Base-by-base conservation (phyloP, 148 eudicot species). In the Amaranthus palmeri region DNA sequence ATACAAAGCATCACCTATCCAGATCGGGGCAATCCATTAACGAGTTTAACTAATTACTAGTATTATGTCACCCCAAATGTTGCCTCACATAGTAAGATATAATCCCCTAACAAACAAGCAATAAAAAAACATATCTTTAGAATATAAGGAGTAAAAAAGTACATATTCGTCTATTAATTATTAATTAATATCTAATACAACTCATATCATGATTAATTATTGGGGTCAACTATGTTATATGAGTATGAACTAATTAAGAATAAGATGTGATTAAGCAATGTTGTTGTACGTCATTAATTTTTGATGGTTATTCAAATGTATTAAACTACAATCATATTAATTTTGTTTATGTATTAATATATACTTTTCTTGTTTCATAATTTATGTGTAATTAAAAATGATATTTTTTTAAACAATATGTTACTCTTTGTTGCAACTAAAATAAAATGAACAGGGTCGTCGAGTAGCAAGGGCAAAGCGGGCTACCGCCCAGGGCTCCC, bases 141-240 rank as follows among this genome's bases (percentile, higher is more conserved):
- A 25, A 25, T 25, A 25, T 25, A 25, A 25, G 36, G 36, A 25
- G 36, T 25, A 25, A 25, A 25, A 25, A 25, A 25, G 36, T 25
- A 25, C 36, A 25, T 56, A 12, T 56, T 12, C 58, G 58, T 54
- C 0, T 14, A 10, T 6, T 56, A 15, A 0, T 45, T 45, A 63
- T 18, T 9, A 12, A 50, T 12, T 65, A 65, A 15, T 65, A 41
- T 9, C 4, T 36, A 36, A 13, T 41, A 4, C 18, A 36, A 49
- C 47, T 50, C 40, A 14, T 10, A 36, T 50, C 68, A 65, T 65
- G 68, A 65, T 65, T 8, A 65, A 60, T 25, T 25, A 25, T 25
- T 25, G 36, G 65, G 48, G 65, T 70, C 73, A 70, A 45, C 54
- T 11, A 57, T 56, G 17, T 46, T n/a, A 2, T 43, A 55, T 56